phyloP scores from a whole-genome alignment of 495 filamentous ascomycete genomes.

The Talaromyces ruber region DNA sequence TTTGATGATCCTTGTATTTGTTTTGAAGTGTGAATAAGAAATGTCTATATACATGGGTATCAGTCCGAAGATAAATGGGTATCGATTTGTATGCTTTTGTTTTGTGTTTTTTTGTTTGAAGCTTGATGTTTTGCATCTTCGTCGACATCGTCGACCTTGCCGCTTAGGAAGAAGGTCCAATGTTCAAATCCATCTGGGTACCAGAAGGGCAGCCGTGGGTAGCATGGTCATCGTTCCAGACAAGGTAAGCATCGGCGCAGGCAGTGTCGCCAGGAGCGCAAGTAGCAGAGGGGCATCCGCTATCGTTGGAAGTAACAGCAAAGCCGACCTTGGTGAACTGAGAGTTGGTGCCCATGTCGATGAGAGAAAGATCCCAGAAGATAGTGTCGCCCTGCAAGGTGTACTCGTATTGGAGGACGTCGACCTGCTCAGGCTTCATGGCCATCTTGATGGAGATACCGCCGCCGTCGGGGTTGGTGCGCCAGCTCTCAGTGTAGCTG shows the following conservation, averaged over 20 bases:
- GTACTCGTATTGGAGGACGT: slow-evolving; percentile 41
- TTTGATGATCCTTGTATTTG: neutral
- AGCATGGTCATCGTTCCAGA: slow-evolving; percentile 36
- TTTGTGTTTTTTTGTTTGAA: neutral
- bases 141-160: neutral
- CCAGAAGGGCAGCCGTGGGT: slow-evolving; percentile 39
- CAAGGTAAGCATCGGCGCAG: slow-evolving; percentile 36
- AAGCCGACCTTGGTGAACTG: slow-evolving; percentile 36
- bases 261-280: slow-evolving; percentile 29
- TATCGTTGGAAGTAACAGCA: slow-evolving; percentile 25
- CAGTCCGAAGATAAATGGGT: neutral
- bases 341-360: slow-evolving; percentile 29
- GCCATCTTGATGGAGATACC: slow-evolving; percentile 42
- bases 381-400: slow-evolving; percentile 27
- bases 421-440: slow-evolving; percentile 18
- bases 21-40: neutral
- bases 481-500: slow-evolving; percentile 25
- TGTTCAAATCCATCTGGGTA: slow-evolving; percentile 28
- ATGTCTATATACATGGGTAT: neutral
- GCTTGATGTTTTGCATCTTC: neutral
- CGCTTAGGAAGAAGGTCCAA: slow-evolving; percentile 13
- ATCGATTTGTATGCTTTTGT: neutral
- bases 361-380: slow-evolving; percentile 39
- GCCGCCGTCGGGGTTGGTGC: slow-evolving; percentile 32
- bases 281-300: slow-evolving; percentile 26